Conservation (phyloP, 176 grass and related monocot genomes). For the Cenchrus fungigraminus region DNA sequence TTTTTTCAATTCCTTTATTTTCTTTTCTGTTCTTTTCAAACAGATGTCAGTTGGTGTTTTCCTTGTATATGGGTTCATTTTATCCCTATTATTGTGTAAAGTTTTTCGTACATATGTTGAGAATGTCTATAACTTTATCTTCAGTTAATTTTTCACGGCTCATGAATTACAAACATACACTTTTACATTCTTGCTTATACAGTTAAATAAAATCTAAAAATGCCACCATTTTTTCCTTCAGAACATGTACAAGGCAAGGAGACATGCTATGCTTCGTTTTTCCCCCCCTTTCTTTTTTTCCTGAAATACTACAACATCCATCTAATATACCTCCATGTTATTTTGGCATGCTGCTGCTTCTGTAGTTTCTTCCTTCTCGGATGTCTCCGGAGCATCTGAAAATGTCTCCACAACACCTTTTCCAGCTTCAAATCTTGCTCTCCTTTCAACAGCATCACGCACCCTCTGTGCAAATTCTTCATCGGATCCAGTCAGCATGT, state of each 20-base stretch:
- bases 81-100: too few species aligned
- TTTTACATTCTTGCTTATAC: not conserved
- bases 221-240: not conserved
- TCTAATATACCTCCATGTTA: conserved; percentile 16
- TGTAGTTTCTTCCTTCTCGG: conserved; percentile 12
- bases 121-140: not conserved
- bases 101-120: too few species aligned
- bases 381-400: conserved; percentile 1
- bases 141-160: not conserved
- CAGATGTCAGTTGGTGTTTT: too few species aligned
- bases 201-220: not conserved
- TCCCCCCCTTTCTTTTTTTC: not conserved
- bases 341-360: not conserved
- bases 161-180: not conserved
- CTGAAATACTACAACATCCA: not conserved
- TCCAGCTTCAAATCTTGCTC: conserved; percentile 75
- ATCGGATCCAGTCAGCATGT: conserved; percentile 75
- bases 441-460: conserved; percentile 60
- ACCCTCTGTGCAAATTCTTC: conserved; percentile 81
- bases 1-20: too few species aligned
- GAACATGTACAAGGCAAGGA: conserved; percentile 19
- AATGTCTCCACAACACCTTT: conserved; percentile 27
- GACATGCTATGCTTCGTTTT: not conserved
- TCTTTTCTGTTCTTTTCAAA: too few species aligned
- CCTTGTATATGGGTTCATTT: too few species aligned